Base-by-base conservation (phyloP, 805 yeast genomes). In the Grigorovia transvaalensis region DNA sequence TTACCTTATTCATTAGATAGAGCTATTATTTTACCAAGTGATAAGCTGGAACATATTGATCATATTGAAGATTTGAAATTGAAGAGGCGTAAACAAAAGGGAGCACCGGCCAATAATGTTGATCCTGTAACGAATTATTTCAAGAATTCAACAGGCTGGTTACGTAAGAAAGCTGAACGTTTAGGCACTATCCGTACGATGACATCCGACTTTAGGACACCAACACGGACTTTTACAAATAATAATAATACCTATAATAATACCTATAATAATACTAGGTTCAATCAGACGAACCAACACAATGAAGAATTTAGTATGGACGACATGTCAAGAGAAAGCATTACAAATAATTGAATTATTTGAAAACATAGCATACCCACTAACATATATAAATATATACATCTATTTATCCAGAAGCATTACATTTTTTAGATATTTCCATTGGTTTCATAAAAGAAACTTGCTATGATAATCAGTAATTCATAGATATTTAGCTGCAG, bases 1-100 rank as follows among this genome's bases (percentile, higher is more conserved):
- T 74, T 93, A 53, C 99, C 99, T 1, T 89, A 91, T 64, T 74
- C 90, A 0, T 77, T 93, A 53, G 99, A 93, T 69, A 81, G 99
- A 65, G 98, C 99, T 41, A 85, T 93, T 57, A 82, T 91, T 75
- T 67, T 91, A 49, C 91, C 95, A 8, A 79, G 84, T 50, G 84
- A 81, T 15, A 77, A 79, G 54, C 74, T 84, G 77, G 76, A 77
- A 29, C 69, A 73, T 58, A 72, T 85, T 59, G 93, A 85, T 67
- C 73, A 70, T 53, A 69, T 77, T 12, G 85, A 82, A 66, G 84
- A 61, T 15, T 42, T 54, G 49, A 59, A 56, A 38, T 50, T 50
- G 45, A 41, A 44, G 19, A 35, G 38, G 13, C 43, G 19, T 23
- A 20, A 41, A 9, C 30, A 42, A 15, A 44, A 38, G 15, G 42